These are phyloP conservation scores for Tuber aestivum DNA, from an alignment of 495 filamentous ascomycete genomes.

Conservation along the genomic window DNA sequence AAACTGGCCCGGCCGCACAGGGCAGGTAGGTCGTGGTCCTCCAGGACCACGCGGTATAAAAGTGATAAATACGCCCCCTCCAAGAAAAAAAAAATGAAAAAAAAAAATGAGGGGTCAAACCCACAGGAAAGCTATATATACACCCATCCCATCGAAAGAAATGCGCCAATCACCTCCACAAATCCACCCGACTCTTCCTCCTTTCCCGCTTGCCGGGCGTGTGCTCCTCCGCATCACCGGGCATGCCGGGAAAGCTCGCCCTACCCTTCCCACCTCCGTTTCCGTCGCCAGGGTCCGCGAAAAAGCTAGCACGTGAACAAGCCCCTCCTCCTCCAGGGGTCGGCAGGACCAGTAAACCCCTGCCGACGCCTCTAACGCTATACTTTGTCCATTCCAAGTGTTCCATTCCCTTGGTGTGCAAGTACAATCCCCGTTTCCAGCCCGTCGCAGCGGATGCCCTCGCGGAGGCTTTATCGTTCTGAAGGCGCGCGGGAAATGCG, in stretches of 20 bases:
- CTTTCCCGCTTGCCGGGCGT: background rate
- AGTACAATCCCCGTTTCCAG: constrained; percentile 28
- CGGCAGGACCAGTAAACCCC: constrained; percentile 25
- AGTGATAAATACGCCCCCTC: constrained; percentile 12
- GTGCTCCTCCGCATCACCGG: constrained; percentile 19
- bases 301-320: constrained; percentile 13
- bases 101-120: no score
- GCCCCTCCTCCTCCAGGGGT: constrained; percentile 21
- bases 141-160: constrained; percentile 11
- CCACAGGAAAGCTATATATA: background rate
- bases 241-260: constrained; percentile 19
- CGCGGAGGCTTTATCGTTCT: constrained; percentile 44
- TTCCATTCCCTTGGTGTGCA: constrained; percentile 30
- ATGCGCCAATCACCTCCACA: constrained; percentile 34
- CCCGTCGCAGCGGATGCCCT: constrained; percentile 43
- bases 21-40: background rate
- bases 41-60: background rate
- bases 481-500: constrained; percentile 67
- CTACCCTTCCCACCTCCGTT: constrained; percentile 14
- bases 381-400: constrained; percentile 39
- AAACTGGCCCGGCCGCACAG: background rate
- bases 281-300: background rate
- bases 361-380: constrained; percentile 17
- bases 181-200: constrained; percentile 35
- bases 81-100: constrained; percentile 9